Evolutionary conservation across 495 filamentous ascomycete genomes (phyloP).

Genomic region (Alectoria sarmentosa): DNA sequence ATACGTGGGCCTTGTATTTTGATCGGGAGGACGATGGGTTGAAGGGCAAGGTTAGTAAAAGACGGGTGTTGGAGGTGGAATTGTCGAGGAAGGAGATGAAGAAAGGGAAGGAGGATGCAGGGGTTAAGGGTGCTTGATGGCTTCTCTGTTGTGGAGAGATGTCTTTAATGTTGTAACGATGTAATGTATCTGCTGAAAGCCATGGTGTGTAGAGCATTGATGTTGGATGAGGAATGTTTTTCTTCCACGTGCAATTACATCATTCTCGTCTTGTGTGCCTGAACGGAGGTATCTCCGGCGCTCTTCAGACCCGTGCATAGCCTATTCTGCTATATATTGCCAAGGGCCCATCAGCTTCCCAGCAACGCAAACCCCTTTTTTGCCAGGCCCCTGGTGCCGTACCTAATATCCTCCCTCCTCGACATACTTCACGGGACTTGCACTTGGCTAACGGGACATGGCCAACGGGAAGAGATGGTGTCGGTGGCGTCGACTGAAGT

Average conservation of each 20-base stretch:
- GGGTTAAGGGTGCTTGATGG: conserved; percentile 4
- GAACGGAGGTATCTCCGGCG: conserved; percentile 1
- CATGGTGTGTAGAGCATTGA: background rate
- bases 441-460: background rate
- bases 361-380: background rate
- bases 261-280: background rate
- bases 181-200: background rate
- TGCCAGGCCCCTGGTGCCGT: background rate
- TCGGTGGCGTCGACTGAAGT: background rate
- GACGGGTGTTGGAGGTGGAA: conserved; percentile 19
- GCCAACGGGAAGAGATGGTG: background rate
- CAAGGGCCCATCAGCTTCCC: background rate
- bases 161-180: background rate
- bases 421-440: background rate
- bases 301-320: background rate
- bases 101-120: conserved; percentile 18
- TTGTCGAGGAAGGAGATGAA: conserved; percentile 19
- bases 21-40: conserved; percentile 41
- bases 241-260: background rate
- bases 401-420: background rate
- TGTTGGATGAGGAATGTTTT: background rate
- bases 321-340: background rate
- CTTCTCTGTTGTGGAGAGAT: background rate
- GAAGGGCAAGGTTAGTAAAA: conserved; percentile 16
- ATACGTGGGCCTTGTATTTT: conserved; percentile 44